Conservation (phyloP, 148 eudicot species). For the Gaultheria prostrata region DNA sequence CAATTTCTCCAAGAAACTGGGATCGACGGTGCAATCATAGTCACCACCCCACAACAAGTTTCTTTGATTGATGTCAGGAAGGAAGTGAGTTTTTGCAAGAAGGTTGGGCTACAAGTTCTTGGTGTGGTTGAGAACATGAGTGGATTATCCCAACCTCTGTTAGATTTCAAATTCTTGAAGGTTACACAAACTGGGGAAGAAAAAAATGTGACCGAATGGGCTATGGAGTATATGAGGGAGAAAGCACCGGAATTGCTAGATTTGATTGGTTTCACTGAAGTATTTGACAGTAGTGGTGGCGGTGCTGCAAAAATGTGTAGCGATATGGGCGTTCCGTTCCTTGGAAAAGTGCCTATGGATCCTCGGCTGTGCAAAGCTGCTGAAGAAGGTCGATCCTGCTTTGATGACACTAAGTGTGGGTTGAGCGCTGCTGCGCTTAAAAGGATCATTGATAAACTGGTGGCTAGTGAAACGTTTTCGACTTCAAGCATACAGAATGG, state of each 20-base stretch:
- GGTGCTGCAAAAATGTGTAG: conserved; percentile 78
- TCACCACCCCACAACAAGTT: conserved; percentile 92
- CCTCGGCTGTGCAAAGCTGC: conserved; percentile 87
- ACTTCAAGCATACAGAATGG: conserved; percentile 23
- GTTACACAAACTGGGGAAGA: conserved; percentile 45
- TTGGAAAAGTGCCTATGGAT: conserved; percentile 86
- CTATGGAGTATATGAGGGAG: conserved; percentile 42
- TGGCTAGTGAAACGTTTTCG: conserved; percentile 15
- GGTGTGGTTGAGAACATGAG: conserved; percentile 98
- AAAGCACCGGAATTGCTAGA: conserved; percentile 73
- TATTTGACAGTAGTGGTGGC: conserved; percentile 83
- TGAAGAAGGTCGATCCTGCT: conserved; percentile 91
- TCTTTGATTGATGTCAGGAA: conserved; percentile 82
- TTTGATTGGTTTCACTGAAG: conserved; percentile 54
- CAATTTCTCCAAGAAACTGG: conserved; percentile 73
- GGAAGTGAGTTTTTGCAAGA: conserved; percentile 84
- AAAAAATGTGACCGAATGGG: conserved; percentile 67
- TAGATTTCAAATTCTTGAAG: conserved; percentile 53
- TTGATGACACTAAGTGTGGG: conserved; percentile 50
- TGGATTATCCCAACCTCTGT: conserved; percentile 57
- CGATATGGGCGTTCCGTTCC: conserved; percentile 77
- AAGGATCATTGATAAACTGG: conserved; percentile 55
- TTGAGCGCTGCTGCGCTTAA: conserved; percentile 65
- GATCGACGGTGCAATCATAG: conserved; percentile 85
- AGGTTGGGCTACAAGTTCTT: conserved; percentile 69